Conservation (phyloP, 1,284 basidiomycete species). For the Malassezia caprae region DNA sequence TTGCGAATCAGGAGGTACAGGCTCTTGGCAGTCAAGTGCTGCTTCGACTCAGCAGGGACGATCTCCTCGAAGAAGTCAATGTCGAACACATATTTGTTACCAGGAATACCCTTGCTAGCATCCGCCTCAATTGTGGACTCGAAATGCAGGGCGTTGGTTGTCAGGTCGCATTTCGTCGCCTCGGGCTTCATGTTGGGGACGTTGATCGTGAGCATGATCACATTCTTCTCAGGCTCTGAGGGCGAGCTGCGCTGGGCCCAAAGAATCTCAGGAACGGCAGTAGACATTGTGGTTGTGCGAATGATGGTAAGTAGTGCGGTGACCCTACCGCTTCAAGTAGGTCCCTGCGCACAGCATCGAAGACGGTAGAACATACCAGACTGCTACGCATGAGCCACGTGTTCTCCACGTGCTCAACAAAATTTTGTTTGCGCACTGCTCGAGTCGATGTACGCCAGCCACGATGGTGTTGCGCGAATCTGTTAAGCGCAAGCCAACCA, state of each 20-base stretch:
- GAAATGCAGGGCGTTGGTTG: slow-evolving; percentile 32
- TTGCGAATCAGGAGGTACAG: slow-evolving; percentile 45
- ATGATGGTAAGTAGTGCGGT: neutral
- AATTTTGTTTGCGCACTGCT: neutral
- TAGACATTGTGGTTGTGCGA: slow-evolving; percentile 16
- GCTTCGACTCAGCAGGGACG: slow-evolving; percentile 37
- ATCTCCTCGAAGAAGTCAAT: slow-evolving; percentile 47
- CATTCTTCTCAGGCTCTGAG: slow-evolving; percentile 42
- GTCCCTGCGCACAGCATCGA: slow-evolving; percentile 14
- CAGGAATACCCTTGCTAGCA: slow-evolving; percentile 31
- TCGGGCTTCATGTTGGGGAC: slow-evolving; percentile 43
- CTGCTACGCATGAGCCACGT: slow-evolving; percentile 1
- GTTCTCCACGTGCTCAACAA: slow-evolving; percentile 5
- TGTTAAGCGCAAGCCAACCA: slow-evolving; percentile 10
- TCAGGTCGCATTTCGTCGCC: slow-evolving; percentile 41
- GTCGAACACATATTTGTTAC: slow-evolving; percentile 39
- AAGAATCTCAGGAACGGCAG: slow-evolving; percentile 43
- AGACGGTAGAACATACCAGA: slow-evolving; percentile 20
- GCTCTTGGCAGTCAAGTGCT: slow-evolving; percentile 40
- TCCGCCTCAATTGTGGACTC: slow-evolving; percentile 32
- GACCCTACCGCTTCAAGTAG: slow-evolving; percentile 5
- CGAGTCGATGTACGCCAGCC: neutral
- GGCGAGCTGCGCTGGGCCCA: slow-evolving; percentile 45
- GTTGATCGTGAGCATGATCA: slow-evolving; percentile 47
- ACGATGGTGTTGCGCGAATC: slow-evolving; percentile 5